These are phyloP conservation scores for Aspergillus fischeri DNA, from an alignment of 2,329 filamentous ascomycete species.

Conservation along the genomic window DNA sequence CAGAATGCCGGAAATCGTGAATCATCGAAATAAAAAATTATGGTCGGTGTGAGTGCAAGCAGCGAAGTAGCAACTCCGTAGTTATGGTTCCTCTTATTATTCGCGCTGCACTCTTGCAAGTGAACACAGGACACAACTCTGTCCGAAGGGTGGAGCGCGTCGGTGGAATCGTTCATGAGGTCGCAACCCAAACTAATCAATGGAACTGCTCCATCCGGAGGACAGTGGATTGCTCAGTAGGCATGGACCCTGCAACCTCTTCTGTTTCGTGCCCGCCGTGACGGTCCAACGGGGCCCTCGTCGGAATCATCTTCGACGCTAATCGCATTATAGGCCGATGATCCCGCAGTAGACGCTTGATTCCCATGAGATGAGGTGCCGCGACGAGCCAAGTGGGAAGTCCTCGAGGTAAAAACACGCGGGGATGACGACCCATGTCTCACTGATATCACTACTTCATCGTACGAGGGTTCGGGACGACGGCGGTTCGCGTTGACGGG, in stretches of 20 bases:
- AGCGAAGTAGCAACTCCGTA: neutral
- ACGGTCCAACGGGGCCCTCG: conserved; percentile 22
- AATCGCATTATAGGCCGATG: conserved; percentile 22
- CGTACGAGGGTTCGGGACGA: conserved; percentile 8
- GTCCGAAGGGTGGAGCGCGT: neutral
- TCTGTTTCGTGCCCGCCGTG: conserved; percentile 18
- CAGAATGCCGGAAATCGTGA: neutral
- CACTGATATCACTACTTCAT: neutral
- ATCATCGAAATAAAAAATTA: neutral
- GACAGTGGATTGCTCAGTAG: neutral
- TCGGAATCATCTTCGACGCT: conserved; percentile 28
- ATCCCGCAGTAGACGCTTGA: conserved; percentile 8
- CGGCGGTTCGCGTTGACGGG: conserved; percentile 13
- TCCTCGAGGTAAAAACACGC: neutral
- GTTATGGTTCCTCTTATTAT: neutral
- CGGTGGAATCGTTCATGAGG: neutral
- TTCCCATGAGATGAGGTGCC: neutral
- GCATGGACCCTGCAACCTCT: conserved; percentile 7
- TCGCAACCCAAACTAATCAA: neutral
- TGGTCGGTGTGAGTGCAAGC: neutral
- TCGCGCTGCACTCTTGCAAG: neutral
- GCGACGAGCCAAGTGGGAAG: neutral
- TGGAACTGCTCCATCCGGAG: neutral
- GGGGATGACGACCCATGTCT: neutral
- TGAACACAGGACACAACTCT: neutral